phyloP scores from a whole-genome alignment of 306 rosid genomes.

The Dryas drummondii region DNA sequence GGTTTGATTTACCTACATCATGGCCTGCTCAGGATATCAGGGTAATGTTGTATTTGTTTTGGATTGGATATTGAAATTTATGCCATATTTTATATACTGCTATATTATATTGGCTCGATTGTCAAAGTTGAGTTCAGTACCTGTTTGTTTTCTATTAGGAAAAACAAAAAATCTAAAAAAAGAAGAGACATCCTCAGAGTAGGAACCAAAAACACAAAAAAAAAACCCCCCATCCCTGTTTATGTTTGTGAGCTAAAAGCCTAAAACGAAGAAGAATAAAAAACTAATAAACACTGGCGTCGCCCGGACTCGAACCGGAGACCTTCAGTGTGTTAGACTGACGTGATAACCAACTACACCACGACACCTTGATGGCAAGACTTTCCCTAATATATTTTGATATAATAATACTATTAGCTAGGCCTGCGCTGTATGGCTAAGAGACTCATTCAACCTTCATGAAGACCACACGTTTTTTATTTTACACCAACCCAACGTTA shows the following conservation, averaged over 20 bases:
- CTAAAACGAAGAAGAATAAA: no score
- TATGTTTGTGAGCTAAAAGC: no score
- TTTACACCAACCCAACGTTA: constrained; percentile 35
- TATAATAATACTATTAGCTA: no score
- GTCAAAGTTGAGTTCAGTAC: neutral
- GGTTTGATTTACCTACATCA: neutral
- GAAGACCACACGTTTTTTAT: constrained; percentile 39
- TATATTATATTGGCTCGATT: neutral
- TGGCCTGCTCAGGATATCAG: neutral
- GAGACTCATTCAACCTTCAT: constrained; percentile 38
- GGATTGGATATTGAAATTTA: neutral
- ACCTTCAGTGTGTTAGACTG: constrained; percentile 93
- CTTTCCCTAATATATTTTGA: no score
- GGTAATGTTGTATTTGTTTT: neutral
- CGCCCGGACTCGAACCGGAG: constrained; percentile 45
- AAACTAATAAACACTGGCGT: constrained; percentile 12
- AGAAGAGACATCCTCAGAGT: no score
- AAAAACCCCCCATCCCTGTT: no score
- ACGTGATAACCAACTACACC: constrained; percentile 93
- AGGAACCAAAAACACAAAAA: no score
- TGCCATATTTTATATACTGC: neutral
- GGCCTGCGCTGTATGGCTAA: no score
- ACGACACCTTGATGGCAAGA: constrained; percentile 19
- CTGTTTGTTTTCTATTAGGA: neutral
- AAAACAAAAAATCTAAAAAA: no score